Percentiles rank a stretch among this genome's conserved stretches.
Evolutionary conservation across 2,329 filamentous ascomycete genomes (phyloP).

Genomic region (Ustilaginoidea virens): DNA sequence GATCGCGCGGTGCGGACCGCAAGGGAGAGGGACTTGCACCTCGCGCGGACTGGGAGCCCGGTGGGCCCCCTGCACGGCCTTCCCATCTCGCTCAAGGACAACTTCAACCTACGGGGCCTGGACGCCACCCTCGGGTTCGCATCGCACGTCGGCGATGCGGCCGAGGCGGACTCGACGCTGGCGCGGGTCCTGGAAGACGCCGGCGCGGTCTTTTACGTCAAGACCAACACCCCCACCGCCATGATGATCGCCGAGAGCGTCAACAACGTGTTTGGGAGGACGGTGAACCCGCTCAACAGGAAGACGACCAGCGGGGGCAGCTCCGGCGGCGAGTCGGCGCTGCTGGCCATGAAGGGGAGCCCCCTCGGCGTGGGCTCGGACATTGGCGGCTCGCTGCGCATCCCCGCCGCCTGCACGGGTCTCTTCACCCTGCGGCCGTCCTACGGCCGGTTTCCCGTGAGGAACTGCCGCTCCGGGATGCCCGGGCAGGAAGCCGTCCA

Average conservation of each 20-base stretch:
- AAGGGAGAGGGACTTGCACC: constrained; percentile 30
- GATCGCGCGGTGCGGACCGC: constrained; percentile 34
- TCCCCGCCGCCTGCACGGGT: constrained; percentile 39
- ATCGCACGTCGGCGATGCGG: constrained; percentile 43
- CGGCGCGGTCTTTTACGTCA: constrained; percentile 40
- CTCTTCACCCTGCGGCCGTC: constrained; percentile 42
- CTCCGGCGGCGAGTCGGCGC: constrained; percentile 50
- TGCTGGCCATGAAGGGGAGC: constrained; percentile 43
- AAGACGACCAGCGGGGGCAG: constrained; percentile 46
- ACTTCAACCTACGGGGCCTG: constrained; percentile 46
- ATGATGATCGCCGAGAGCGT: constrained; percentile 56
- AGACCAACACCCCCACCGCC: constrained; percentile 43
- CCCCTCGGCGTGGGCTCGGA: constrained; percentile 49
- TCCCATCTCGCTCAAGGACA: constrained; percentile 54
- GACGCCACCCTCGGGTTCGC: constrained; percentile 50
- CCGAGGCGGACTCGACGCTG: constrained; percentile 23
- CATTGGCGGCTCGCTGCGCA: constrained; percentile 41
- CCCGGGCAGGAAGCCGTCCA: constrained; percentile 49
- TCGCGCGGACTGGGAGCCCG: constrained; percentile 28
- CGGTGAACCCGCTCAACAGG: constrained; percentile 45
- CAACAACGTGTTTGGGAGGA: constrained; percentile 50
- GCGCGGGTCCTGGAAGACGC: constrained; percentile 25
- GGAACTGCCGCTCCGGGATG: constrained; percentile 37
- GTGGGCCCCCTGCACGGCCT: constrained; percentile 50
- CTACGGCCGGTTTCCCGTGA: constrained; percentile 42